Percentiles rank a stretch among this genome's conserved stretches.
Conservation (phyloP, 495 filamentous ascomycete species). For the Daldinia loculata region DNA sequence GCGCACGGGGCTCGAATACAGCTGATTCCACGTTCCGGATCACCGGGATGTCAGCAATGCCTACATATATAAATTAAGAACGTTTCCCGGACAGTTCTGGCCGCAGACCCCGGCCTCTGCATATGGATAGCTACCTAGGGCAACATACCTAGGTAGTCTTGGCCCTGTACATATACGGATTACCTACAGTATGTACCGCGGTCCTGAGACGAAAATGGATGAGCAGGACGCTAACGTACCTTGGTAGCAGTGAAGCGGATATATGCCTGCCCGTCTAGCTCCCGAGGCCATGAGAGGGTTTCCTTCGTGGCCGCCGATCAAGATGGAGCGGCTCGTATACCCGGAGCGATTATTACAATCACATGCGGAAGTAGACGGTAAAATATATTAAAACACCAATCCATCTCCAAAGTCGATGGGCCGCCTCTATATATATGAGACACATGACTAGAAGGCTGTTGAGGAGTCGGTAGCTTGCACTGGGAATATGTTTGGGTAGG, state of each 20-base stretch:
- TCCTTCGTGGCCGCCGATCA: neutral
- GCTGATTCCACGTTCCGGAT: neutral
- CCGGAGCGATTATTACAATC: neutral
- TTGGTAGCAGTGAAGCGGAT: neutral
- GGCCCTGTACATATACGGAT: neutral
- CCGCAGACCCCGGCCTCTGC: neutral
- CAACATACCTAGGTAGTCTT: neutral
- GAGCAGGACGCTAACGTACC: too few species aligned
- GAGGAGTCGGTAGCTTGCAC: neutral
- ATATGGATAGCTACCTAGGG: neutral
- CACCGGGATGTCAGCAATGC: slow-evolving; percentile 3
- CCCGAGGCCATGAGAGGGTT: too few species aligned
- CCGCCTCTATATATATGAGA: too few species aligned
- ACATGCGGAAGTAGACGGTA: neutral
- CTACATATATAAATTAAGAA: neutral
- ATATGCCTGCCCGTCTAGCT: neutral
- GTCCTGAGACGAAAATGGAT: neutral
- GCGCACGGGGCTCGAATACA: slow-evolving; percentile 1
- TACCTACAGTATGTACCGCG: neutral
- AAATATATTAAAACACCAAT: neutral
- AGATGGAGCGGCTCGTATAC: neutral
- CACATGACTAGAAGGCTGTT: neutral
- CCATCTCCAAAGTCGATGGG: neutral
- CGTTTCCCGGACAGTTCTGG: neutral
- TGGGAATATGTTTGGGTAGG: neutral